Evolutionary conservation across 495 filamentous ascomycete species (phyloP), one percentile per base, ranked within the genome.

Genomic region (Penicillium argentinense): DNA sequence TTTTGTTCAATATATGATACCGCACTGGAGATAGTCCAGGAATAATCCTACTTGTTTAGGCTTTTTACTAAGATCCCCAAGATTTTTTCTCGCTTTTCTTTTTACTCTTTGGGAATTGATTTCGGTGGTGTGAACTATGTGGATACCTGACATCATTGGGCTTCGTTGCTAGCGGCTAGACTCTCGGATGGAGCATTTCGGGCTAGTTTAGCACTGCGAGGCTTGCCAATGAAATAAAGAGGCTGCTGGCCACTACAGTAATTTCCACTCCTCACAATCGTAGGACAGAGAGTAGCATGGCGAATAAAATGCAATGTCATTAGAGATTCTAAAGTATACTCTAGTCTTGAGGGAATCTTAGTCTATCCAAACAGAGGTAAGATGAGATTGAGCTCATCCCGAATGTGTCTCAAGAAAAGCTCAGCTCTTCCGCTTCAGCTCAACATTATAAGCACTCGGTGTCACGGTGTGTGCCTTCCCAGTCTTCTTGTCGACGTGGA

Each of bases 401-500:
- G n/a, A n/a, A n/a, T 30, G 9, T 33, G 12, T n/a, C 11, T 42
- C 28, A 49, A n/a, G n/a, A n/a, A n/a, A n/a, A n/a, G n/a, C n/a
- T n/a, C n/a, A n/a, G n/a, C n/a, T n/a, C 19, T 43, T 26, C 29
- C 24, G 41, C 24, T 13, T 21, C 39, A 53, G 22, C 26, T 48
- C 41, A 22, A 48, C 26, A 4, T 42, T 30, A 27, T 53, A 53
- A n/a, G 51, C 51, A 30, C 24, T 27, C 5, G 62, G 47, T 23
- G 41, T 64, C 24, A 67, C 57, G 2, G 53, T 53, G 41, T 42
- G 36, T 23, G 64, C 69, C 27, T 49, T 57, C 5, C 69, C 64
- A 5, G 28, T 39, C 25, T 62, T 33, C 13, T 42, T 45, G 26
- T 61, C 54, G 11, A 68, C 45, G 22, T 69, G 56, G 56, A 73